phyloP scores from a whole-genome alignment of 2,329 filamentous ascomycete species.

The Coniella lustricola region DNA sequence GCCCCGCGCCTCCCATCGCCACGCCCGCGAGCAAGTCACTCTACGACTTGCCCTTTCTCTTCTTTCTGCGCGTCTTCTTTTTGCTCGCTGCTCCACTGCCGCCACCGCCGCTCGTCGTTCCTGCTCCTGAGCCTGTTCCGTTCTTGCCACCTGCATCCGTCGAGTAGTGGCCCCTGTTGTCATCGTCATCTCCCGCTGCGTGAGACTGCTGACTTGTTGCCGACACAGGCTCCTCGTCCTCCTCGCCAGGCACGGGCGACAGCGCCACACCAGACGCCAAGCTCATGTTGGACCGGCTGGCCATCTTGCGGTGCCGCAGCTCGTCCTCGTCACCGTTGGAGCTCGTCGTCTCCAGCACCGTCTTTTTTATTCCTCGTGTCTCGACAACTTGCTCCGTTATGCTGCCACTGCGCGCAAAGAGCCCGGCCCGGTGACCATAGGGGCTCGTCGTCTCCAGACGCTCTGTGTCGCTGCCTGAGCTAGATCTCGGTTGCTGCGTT shows the following conservation, averaged over 20 bases:
- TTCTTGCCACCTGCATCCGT: constrained; percentile 6
- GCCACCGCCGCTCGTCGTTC: constrained; percentile 5
- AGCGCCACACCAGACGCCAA: not conserved
- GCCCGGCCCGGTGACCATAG: constrained; percentile 9
- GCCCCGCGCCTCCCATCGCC: not conserved
- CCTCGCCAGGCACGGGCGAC: constrained; percentile 11
- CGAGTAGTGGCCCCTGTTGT: not conserved
- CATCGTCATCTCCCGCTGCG: not conserved
- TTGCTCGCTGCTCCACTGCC: constrained; percentile 20
- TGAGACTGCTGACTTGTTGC: constrained; percentile 22
- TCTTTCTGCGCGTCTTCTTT: constrained; percentile 33
- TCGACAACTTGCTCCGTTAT: constrained; percentile 76
- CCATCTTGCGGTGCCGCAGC: constrained; percentile 7
- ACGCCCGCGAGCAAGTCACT: constrained; percentile 2
- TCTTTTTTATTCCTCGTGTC: constrained; percentile 65
- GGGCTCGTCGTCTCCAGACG: constrained; percentile 8
- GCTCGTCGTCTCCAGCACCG: constrained; percentile 48
- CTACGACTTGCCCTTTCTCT: constrained; percentile 29
- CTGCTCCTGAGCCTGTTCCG: not conserved
- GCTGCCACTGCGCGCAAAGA: constrained; percentile 60
- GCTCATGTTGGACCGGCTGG: constrained; percentile 6
- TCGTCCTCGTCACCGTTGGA: constrained; percentile 29
- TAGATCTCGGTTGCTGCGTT: constrained; percentile 7
- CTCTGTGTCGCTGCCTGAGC: constrained; percentile 16
- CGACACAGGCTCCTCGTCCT: constrained; percentile 20